Percentiles rank a stretch among this genome's conserved stretches.
These are phyloP conservation scores for Penicillium vulpinum DNA, from an alignment of 2,329 filamentous ascomycete genomes.

Conservation along the genomic window DNA sequence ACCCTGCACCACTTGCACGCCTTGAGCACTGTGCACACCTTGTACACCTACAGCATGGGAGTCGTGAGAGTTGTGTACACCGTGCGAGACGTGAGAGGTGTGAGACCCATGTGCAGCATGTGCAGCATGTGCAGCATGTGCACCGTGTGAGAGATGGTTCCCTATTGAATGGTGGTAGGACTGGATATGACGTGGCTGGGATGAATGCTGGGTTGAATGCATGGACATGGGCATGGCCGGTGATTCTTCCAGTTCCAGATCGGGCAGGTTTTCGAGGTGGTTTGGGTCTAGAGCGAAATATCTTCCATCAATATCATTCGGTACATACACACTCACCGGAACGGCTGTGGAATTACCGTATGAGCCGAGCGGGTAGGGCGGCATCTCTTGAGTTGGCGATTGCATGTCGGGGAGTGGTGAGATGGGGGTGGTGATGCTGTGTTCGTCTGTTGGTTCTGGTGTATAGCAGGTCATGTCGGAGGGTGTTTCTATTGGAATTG, in stretches of 20 bases:
- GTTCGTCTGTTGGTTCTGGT: slow-evolving; percentile 34
- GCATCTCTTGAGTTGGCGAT: slow-evolving; percentile 26
- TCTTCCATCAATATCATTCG: slow-evolving; percentile 11
- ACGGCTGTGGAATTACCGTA: slow-evolving; percentile 7
- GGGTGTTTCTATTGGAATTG: slow-evolving; percentile 30
- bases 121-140: not conserved
- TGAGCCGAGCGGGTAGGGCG: slow-evolving; percentile 10
- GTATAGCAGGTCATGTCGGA: slow-evolving; percentile 43
- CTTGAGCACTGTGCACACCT: not conserved
- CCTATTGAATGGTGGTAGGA: slow-evolving; percentile 16
- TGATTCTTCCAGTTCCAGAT: slow-evolving; percentile 30
- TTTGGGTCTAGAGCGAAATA: slow-evolving; percentile 22
- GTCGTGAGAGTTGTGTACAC: not conserved
- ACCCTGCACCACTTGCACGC: not conserved
- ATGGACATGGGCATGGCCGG: slow-evolving; percentile 22
- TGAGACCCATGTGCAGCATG: not conserved
- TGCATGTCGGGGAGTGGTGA: slow-evolving; percentile 30
- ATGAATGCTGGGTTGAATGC: slow-evolving; percentile 9
- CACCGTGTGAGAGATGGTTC: not conserved
- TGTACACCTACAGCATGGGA: not conserved
- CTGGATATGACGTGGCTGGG: slow-evolving; percentile 2
- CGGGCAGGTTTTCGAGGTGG: slow-evolving; percentile 26
- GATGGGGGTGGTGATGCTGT: slow-evolving; percentile 25
- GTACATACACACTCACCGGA: slow-evolving; percentile 7
- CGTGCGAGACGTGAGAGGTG: not conserved